These are phyloP conservation scores for Colletotrichum shisoi DNA, from an alignment of 2,329 filamentous ascomycete species.

Conservation along the genomic window DNA sequence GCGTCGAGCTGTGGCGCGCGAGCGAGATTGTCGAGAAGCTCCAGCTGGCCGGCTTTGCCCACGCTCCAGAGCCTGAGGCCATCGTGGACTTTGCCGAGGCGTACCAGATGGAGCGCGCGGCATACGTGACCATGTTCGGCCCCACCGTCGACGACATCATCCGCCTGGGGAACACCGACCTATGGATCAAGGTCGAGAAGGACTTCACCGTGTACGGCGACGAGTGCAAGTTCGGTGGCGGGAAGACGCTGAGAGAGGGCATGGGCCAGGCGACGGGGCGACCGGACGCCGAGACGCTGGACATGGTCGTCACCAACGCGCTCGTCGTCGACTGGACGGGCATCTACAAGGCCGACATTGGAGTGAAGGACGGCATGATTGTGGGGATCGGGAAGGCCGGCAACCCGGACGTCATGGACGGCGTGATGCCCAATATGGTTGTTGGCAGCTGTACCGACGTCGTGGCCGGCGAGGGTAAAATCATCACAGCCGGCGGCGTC, in stretches of 20 bases:
- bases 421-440: constrained; percentile 78
- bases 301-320: constrained; percentile 88
- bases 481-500: constrained; percentile 87
- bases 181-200: constrained; percentile 90
- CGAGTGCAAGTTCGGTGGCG: constrained; percentile 93
- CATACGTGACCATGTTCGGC: constrained; percentile 89
- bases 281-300: constrained; percentile 74
- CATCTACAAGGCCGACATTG: constrained; percentile 97
- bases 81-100: constrained; percentile 64
- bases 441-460: constrained; percentile 91
- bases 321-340: constrained; percentile 89
- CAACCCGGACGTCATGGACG: constrained; percentile 97
- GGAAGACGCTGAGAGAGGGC: constrained; percentile 90
- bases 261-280: constrained; percentile 92
- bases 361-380: constrained; percentile 86
- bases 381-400: constrained; percentile 92
- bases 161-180: constrained; percentile 79
- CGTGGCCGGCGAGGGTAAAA: constrained; percentile 87
- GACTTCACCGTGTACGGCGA: constrained; percentile 88
- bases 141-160: constrained; percentile 90
- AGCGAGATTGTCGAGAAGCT: constrained; percentile 73
- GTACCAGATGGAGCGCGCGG: constrained; percentile 76
- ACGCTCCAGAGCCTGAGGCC: constrained; percentile 71
- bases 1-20: constrained; percentile 68
- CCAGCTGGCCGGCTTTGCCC: constrained; percentile 77